Evolutionary conservation across 2,329 filamentous ascomycete species (phyloP).

Genomic region (Fusarium cicatricum): DNA sequence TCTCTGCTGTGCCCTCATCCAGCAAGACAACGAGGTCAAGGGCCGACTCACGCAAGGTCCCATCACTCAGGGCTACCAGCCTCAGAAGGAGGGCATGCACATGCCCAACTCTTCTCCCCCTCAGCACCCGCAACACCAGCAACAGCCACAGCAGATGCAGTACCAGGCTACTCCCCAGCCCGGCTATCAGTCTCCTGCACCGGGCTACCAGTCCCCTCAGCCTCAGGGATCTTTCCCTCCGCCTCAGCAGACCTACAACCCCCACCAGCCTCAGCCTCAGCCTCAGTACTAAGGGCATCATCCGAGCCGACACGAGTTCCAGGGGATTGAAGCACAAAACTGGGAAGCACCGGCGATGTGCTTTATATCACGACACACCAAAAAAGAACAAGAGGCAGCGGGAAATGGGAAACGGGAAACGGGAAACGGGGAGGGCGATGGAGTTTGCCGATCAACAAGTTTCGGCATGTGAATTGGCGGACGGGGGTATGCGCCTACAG

Average conservation of each 20-base stretch:
- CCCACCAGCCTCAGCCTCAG: constrained; percentile 37
- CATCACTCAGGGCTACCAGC: constrained; percentile 49
- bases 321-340: background rate
- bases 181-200: constrained; percentile 26
- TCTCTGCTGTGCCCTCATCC: constrained; percentile 63
- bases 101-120: constrained; percentile 41
- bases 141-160: constrained; percentile 10
- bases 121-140: constrained; percentile 7
- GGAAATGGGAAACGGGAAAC: too few relatives aligned
- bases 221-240: constrained; percentile 35
- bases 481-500: constrained; percentile 22
- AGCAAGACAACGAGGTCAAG: constrained; percentile 65
- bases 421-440: background rate
- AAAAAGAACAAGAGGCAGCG: background rate
- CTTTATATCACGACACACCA: constrained; percentile 7
- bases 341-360: too few relatives aligned
- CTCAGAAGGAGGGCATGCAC: constrained; percentile 49
- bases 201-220: constrained; percentile 34
- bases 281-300: constrained; percentile 31
- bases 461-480: constrained; percentile 5
- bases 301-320: background rate
- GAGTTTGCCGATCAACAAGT: background rate
- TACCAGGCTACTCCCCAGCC: constrained; percentile 23
- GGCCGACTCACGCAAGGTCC: constrained; percentile 39
- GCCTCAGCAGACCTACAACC: constrained; percentile 38